Evolutionary conservation across 176 grass and related monocot species (phyloP).

Genomic region (Poa pratensis): DNA sequence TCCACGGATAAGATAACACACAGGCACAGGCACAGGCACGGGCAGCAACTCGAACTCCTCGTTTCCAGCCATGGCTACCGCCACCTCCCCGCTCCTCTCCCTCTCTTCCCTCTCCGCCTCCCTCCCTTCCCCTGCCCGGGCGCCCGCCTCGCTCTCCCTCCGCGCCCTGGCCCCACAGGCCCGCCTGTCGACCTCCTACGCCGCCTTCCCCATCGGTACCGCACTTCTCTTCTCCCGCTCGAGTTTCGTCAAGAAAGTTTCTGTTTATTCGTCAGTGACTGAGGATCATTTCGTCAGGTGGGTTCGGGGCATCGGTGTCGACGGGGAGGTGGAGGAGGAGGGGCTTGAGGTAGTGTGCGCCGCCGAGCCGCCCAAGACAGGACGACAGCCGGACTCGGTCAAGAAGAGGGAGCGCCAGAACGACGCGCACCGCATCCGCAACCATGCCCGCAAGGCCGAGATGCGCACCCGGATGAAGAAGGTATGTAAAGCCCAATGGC

Average conservation of each 20-base stretch:
- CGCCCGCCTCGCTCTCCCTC: conserved; percentile 39
- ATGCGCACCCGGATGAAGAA: conserved; percentile 82
- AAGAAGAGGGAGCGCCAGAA: conserved; percentile 75
- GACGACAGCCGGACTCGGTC: conserved; percentile 58
- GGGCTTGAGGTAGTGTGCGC: conserved; percentile 56
- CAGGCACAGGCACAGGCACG: background rate
- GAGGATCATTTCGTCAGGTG: conserved; percentile 23
- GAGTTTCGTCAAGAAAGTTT: background rate
- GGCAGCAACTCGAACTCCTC: background rate
- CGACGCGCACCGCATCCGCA: conserved; percentile 61
- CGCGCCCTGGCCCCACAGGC: conserved; percentile 16
- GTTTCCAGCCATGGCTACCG: conserved; percentile 46
- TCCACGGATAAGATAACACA: conserved; percentile 49
- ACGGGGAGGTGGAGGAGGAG: conserved; percentile 42
- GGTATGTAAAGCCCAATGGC: conserved; percentile 34
- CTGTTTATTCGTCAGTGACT: background rate
- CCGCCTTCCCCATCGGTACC: conserved; percentile 42
- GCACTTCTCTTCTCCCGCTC: background rate
- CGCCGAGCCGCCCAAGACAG: conserved; percentile 47
- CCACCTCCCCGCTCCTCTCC: conserved; percentile 50
- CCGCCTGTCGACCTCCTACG: conserved; percentile 40
- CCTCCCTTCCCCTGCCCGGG: conserved; percentile 28
- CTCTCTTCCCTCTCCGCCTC: conserved; percentile 49
- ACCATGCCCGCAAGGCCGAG: conserved; percentile 78
- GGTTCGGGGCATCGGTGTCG: background rate